Evolutionary conservation across 2,329 filamentous ascomycete genomes (phyloP).

Genomic region (Ilyonectria sp.): DNA sequence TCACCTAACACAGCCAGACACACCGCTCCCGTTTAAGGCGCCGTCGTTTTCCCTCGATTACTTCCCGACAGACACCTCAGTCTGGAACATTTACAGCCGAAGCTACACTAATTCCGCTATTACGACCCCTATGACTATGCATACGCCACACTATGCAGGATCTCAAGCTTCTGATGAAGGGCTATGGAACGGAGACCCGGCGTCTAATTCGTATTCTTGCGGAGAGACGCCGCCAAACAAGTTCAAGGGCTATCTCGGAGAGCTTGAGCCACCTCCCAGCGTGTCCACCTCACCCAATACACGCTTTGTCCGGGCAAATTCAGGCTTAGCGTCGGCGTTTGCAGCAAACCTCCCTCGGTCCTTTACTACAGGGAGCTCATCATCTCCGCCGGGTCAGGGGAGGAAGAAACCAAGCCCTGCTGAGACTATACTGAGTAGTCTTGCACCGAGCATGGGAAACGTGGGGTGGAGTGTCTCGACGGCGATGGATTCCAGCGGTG

Average conservation of each 20-base stretch:
- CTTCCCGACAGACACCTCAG: slow-evolving; percentile 71
- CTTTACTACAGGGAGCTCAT: slow-evolving; percentile 56
- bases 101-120: slow-evolving; percentile 69
- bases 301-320: slow-evolving; percentile 67
- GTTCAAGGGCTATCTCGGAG: slow-evolving; percentile 61
- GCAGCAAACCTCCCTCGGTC: slow-evolving; percentile 69
- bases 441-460: slow-evolving; percentile 64
- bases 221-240: slow-evolving; percentile 73
- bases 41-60: slow-evolving; percentile 78
- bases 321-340: slow-evolving; percentile 69
- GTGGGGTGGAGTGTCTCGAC: slow-evolving; percentile 67
- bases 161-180: slow-evolving; percentile 72
- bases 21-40: slow-evolving; percentile 75
- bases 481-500: slow-evolving; percentile 61
- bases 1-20: slow-evolving; percentile 71
- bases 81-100: slow-evolving; percentile 67
- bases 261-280: slow-evolving; percentile 65
- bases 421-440: slow-evolving; percentile 70
- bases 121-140: slow-evolving; percentile 71
- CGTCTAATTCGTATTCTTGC: slow-evolving; percentile 72
- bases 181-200: slow-evolving; percentile 67
- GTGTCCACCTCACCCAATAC: slow-evolving; percentile 74
- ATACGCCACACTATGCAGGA: slow-evolving; percentile 69
- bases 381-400: slow-evolving; percentile 60
- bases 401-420: slow-evolving; percentile 74